Evolutionary conservation across 345 rosid species (phyloP), one percentile per base, ranked within the genome.

Genomic region (Syzygium aromaticum): DNA sequence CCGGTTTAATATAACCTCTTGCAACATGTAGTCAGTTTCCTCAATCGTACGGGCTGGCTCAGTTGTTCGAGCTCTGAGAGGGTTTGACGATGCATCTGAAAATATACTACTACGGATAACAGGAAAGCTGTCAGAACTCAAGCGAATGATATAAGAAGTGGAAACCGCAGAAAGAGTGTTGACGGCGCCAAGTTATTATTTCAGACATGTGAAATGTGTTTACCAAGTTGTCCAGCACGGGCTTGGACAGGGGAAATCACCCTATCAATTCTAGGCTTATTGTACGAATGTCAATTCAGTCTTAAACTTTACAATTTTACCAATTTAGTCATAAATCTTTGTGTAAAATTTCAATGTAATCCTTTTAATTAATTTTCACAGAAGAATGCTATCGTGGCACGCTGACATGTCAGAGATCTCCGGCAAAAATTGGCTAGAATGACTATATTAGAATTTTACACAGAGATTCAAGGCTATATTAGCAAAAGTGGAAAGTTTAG

Each of bases 291-390:
- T 4, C 1, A 33, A 33, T 67, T 64, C 1, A 33, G 1, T 33
- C 0, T 9, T 67, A 67, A 17, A 33, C 0, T 33, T 16, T 8
- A 8, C 0, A 17, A 67, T 17, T 67, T 67, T 67, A 0, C 0
- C 0, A 10, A 30, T 30, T 67, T 67, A 30, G 12, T 30, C 11
- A 2, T 61, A 61, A 7, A 38, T 7, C 11, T 6, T 30, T 8
- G 12, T 1, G 1, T 1, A 4, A 56, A 56, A 56, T 22, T 56
- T 56, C 10, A 56, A 56, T 22, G 1, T 56, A 56, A 11, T 8
- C 3, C 4, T 8, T 56, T 22, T 2, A 3, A 8, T 22, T 27
- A 56, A 56, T 54, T 22, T 16, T 54, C 9, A 0, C 3, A 1
- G 57, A 7, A 54, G 21, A 54, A 17, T 7, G 9, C 9, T 54